phyloP scores from a whole-genome alignment of 176 grass and related monocot species.

The Oryza meridionalis region DNA sequence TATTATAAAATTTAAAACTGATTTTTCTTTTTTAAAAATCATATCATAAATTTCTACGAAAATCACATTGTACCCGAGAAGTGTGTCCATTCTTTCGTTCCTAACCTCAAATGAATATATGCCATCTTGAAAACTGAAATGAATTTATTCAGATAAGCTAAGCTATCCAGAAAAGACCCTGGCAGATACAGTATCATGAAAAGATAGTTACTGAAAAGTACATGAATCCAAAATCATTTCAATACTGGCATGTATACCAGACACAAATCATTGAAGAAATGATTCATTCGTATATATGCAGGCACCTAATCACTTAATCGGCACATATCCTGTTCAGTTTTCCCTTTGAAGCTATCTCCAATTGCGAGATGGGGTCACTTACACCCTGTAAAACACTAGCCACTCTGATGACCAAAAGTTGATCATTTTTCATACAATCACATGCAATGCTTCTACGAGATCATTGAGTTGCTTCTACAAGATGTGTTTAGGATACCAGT shows the following conservation, averaged over 20 bases:
- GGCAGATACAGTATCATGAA: not conserved
- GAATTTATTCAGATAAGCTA: too few species aligned
- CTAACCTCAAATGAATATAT: too few species aligned
- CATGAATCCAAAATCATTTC: not conserved
- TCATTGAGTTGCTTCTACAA: constrained; percentile 26
- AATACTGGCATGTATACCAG: not conserved
- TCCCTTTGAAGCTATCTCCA: not conserved
- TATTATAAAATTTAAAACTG: too few species aligned
- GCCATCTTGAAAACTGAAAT: too few species aligned
- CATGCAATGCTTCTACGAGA: not conserved
- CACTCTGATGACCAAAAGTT: constrained; percentile 4
- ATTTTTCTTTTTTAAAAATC: too few species aligned
- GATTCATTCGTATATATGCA: not conserved
- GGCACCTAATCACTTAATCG: not conserved
- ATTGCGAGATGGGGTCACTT: constrained; percentile 7
- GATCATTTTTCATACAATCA: not conserved
- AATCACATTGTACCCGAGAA: too few species aligned
- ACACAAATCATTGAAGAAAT: not conserved
- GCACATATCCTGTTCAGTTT: not conserved
- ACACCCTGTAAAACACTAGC: constrained; percentile 34
- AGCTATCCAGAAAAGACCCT: not conserved
- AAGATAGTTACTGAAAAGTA: not conserved
- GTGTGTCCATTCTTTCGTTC: too few species aligned
- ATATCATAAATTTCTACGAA: too few species aligned
- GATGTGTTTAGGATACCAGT: not conserved